A percentile compares a stretch with the other conserved stretches of the same genome.
phyloP scores from a whole-genome alignment of 441 rosid species.

The Biscutella laevigata region DNA sequence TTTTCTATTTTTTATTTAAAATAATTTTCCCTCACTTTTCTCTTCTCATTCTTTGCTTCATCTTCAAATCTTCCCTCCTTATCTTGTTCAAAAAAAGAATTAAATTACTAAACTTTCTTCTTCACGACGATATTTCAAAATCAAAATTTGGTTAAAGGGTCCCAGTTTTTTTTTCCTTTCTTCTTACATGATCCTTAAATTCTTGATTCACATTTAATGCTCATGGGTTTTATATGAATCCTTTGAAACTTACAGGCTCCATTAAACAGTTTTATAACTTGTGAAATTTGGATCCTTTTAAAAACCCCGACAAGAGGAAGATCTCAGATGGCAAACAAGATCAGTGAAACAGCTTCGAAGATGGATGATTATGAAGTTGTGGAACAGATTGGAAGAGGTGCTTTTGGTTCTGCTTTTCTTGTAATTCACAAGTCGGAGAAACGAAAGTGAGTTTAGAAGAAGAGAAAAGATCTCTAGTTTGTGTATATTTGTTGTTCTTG shows the following conservation, averaged over 20 bases:
- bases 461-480: not conserved
- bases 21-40: conserved; percentile 17
- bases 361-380: conserved; percentile 81
- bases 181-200: conserved; percentile 25
- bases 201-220: conserved; percentile 25
- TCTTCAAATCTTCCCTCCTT: conserved; percentile 30
- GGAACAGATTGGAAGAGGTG: conserved; percentile 92
- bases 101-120: conserved; percentile 19
- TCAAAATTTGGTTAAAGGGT: conserved; percentile 29
- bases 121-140: conserved; percentile 28
- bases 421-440: conserved; percentile 74
- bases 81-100: conserved; percentile 20
- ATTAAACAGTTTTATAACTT: conserved; percentile 21
- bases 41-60: no score
- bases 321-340: conserved; percentile 21
- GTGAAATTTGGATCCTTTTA: conserved; percentile 13
- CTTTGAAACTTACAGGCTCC: conserved; percentile 22
- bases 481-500: not conserved
- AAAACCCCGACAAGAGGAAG: conserved; percentile 17
- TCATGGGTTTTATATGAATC: conserved; percentile 25
- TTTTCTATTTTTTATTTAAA: not conserved
- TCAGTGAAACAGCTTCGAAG: conserved; percentile 27
- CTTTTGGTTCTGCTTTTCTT: conserved; percentile 90
- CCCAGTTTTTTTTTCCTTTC: conserved; percentile 6
- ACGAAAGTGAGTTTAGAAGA: conserved; percentile 54